Conservation (phyloP, 495 filamentous ascomycete species). For the Xylaria flabelliformis region DNA sequence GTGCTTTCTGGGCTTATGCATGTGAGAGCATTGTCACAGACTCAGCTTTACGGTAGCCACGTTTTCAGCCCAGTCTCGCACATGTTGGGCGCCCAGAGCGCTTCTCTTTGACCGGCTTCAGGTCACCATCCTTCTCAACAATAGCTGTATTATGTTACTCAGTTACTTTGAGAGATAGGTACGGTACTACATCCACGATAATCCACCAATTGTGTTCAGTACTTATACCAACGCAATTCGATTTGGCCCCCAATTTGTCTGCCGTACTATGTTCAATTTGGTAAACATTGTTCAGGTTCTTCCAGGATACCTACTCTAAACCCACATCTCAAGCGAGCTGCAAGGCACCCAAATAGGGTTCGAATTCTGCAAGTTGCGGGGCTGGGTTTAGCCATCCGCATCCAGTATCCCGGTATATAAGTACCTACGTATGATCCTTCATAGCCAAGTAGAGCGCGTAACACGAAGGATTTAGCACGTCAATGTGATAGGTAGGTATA, state of each 20-base stretch:
- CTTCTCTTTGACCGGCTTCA: neutral
- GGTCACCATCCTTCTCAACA: neutral
- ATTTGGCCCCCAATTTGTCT: slow-evolving; percentile 1
- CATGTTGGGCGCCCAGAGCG: neutral
- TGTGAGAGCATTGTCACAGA: neutral
- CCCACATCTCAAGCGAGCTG: neutral
- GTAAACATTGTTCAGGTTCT: neutral
- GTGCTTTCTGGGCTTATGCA: neutral
- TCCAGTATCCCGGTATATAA: neutral
- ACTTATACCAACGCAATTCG: neutral
- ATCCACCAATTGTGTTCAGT: neutral
- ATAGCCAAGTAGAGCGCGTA: too few relatives aligned
- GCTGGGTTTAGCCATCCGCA: neutral
- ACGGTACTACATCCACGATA: neutral
- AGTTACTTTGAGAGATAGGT: neutral
- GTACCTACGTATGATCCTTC: too few relatives aligned
- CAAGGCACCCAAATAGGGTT: neutral
- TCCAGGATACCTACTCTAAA: neutral
- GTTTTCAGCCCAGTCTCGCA: neutral
- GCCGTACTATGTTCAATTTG: neutral
- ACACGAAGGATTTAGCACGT: too few relatives aligned
- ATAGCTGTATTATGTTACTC: neutral
- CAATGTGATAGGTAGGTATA: too few relatives aligned
- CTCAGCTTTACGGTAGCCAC: neutral
- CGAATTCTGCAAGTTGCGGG: neutral